Conservation (phyloP, 2,329 filamentous ascomycete genomes). For the Knoxdaviesia capensis region DNA sequence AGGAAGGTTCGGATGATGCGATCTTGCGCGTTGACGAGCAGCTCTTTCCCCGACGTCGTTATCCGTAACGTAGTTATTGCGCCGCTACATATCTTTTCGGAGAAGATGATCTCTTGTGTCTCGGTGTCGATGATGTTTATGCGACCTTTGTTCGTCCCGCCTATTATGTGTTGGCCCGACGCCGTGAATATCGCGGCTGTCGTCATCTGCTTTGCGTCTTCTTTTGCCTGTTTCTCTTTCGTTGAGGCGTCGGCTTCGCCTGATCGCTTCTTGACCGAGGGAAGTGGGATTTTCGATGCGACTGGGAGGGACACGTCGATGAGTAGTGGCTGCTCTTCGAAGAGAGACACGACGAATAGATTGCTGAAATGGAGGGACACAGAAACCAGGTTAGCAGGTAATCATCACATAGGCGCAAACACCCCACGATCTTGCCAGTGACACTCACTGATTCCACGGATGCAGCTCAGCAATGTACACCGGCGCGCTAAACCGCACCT, state of each 20-base stretch:
- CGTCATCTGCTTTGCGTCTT: constrained; percentile 87
- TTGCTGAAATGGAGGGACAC: constrained; percentile 27
- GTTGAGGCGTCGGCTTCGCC: constrained; percentile 47
- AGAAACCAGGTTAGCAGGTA: constrained; percentile 6
- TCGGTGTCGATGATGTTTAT: constrained; percentile 83
- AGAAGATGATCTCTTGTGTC: constrained; percentile 69
- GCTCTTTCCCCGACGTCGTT: constrained; percentile 63
- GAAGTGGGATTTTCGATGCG: constrained; percentile 56
- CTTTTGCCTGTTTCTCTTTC: constrained; percentile 70
- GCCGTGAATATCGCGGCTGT: constrained; percentile 81
- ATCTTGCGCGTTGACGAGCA: constrained; percentile 86
- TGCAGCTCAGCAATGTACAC: constrained; percentile 94
- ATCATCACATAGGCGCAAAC: neutral
- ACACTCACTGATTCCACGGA: constrained; percentile 61
- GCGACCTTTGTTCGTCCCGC: constrained; percentile 88
- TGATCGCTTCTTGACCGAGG: constrained; percentile 63
- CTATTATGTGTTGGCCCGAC: constrained; percentile 70
- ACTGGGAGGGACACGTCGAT: constrained; percentile 57
- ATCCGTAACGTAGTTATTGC: constrained; percentile 77
- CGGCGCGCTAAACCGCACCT: constrained; percentile 77
- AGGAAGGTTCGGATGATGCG: constrained; percentile 86
- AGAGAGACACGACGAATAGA: constrained; percentile 76
- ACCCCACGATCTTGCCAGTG: too few relatives aligned
- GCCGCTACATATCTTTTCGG: constrained; percentile 68
- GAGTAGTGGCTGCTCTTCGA: constrained; percentile 78